Percentiles rank a stretch among this genome's conserved stretches.
phyloP scores from a whole-genome alignment of 108 stramenopile species.

The Craspedostauros australis region DNA sequence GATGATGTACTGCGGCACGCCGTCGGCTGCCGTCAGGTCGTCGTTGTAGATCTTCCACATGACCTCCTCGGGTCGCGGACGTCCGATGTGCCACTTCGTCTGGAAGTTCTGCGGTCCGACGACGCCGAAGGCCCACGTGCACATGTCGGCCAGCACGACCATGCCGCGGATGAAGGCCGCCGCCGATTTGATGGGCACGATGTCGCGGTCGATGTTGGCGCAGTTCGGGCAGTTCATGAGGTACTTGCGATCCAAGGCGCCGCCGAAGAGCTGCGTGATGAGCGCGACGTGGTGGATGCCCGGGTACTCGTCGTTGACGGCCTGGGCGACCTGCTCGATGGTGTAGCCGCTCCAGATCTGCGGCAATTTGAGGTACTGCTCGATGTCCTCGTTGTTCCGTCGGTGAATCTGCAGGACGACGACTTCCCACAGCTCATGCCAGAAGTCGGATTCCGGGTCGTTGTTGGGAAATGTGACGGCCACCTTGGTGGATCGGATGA shows the following conservation, averaged over 20 bases:
- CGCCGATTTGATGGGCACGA: constrained; percentile 4
- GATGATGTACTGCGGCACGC: constrained; percentile 13
- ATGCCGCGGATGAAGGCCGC: constrained; percentile 9
- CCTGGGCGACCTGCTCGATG: constrained; percentile 13
- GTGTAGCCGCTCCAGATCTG: constrained; percentile 8
- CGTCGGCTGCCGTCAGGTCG: constrained; percentile 3
- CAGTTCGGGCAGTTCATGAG: no score
- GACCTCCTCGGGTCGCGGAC: constrained; percentile 35
- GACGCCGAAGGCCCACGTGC: constrained; percentile 14
- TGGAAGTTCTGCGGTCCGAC: constrained; percentile 28
- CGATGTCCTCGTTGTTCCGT: background rate
- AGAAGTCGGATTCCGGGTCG: background rate
- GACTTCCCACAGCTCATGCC: constrained; percentile 18
- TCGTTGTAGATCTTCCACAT: constrained; percentile 11
- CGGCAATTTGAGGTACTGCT: no score
- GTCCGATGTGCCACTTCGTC: constrained; percentile 24
- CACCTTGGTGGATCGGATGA: no score
- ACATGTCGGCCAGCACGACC: constrained; percentile 16
- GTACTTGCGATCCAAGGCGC: constrained; percentile 4
- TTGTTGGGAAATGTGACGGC: background rate
- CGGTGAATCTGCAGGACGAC: constrained; percentile 3
- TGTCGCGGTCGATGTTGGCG: no score
- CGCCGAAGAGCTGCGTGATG: background rate
- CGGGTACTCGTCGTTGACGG: constrained; percentile 26
- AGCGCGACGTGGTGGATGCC: constrained; percentile 5